Conservation (phyloP, 164 flowering plant genomes). For the Houttuynia cordata region DNA sequence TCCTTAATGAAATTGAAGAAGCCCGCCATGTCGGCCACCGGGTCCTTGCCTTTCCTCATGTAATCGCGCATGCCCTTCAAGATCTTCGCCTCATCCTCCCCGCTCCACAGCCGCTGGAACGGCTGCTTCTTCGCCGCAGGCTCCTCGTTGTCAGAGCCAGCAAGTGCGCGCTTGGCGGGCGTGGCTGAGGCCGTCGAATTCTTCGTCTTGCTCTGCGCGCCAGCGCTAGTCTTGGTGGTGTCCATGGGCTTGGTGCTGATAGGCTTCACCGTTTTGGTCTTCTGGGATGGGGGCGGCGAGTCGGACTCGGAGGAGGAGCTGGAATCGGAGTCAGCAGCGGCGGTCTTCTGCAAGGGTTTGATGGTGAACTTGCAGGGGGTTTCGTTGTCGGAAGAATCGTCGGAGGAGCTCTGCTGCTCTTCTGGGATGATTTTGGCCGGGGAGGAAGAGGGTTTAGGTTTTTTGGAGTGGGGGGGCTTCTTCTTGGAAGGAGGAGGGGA, state of each 20-base stretch:
- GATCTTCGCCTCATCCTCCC: slow-evolving; percentile 4
- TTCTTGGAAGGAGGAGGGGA: neutral
- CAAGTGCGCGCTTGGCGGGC: neutral
- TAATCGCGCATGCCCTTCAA: slow-evolving; percentile 3
- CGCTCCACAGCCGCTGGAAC: slow-evolving; percentile 4
- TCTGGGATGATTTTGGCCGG: too few relatives aligned
- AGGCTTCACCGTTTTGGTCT: neutral
- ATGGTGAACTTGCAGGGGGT: neutral
- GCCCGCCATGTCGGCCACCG: neutral
- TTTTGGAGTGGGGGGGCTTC: neutral
- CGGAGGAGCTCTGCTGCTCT: neutral
- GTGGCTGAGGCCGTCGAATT: neutral
- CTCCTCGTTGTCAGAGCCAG: neutral
- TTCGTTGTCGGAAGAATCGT: neutral
- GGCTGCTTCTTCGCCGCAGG: neutral
- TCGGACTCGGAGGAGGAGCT: neutral
- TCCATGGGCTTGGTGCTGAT: neutral
- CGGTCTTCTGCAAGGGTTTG: neutral
- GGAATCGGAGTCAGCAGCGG: too few relatives aligned
- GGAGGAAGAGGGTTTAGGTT: neutral
- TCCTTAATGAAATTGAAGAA: neutral
- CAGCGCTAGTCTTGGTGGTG: neutral
- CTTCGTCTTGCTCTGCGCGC: too few relatives aligned
- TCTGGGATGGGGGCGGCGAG: neutral
- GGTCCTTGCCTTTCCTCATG: neutral